phyloP scores from a whole-genome alignment of 345 rosid species.

The Cardamine occulta region DNA sequence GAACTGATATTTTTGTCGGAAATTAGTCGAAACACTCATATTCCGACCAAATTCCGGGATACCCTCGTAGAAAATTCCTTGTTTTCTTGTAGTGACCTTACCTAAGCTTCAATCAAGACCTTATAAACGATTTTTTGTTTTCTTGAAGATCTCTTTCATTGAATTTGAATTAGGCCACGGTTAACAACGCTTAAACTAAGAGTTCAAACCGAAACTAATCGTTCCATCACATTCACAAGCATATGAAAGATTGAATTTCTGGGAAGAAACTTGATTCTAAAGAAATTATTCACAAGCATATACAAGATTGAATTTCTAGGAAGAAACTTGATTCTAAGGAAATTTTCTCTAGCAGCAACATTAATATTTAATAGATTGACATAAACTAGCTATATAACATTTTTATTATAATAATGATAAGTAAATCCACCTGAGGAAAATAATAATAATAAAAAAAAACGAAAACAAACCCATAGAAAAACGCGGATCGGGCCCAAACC shows the following conservation, averaged over 20 bases:
- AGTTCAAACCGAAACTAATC: background rate
- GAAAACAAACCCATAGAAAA: background rate
- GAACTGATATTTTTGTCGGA: no score
- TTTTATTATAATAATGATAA: background rate
- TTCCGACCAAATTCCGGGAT: no score
- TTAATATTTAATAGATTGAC: background rate
- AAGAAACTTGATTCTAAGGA: background rate
- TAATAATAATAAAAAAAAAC: background rate
- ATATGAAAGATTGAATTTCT: background rate
- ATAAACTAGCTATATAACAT: no score
- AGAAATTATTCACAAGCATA: no score
- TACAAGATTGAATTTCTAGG: background rate
- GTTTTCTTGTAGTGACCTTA: no score
- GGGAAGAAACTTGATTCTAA: background rate
- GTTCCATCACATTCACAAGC: background rate
- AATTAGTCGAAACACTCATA: no score
- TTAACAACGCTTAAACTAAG: no score
- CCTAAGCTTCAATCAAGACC: background rate
- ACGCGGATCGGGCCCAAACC: conserved; percentile 36
- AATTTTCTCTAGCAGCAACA: background rate
- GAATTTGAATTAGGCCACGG: background rate
- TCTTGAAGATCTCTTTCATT: background rate
- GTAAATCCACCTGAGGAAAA: background rate
- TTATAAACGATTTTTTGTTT: background rate
- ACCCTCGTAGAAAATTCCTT: no score